Conservation (phyloP, 495 filamentous ascomycete species). For the Terfezia claveryi region DNA sequence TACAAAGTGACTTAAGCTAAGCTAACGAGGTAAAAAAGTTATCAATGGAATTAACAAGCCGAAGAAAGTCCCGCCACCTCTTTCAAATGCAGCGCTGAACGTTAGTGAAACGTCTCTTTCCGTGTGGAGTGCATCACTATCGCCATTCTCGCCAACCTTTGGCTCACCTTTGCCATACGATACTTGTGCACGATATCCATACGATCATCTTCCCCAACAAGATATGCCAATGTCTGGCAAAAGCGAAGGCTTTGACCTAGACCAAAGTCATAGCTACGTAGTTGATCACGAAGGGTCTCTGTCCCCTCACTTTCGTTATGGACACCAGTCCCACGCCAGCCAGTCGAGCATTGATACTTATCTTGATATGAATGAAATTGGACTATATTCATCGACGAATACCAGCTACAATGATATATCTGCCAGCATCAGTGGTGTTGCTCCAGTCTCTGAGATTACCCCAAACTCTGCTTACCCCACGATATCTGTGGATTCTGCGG, state of each 20-base stretch:
- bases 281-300: neutral
- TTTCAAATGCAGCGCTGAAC: slow-evolving; percentile 3
- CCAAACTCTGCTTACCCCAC: neutral
- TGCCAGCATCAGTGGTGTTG: neutral
- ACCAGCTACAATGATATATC: neutral
- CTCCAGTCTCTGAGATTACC: neutral
- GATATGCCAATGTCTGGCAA: neutral
- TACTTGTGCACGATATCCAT: neutral
- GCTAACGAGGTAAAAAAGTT: neutral
- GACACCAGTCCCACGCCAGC: neutral
- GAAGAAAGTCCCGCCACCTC: slow-evolving; percentile 10
- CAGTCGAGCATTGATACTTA: neutral
- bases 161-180: neutral
- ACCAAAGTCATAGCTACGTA: neutral
- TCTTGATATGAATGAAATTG: neutral
- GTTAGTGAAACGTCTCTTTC: neutral
- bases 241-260: neutral
- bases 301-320: neutral
- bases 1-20: neutral
- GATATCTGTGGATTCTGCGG: neutral
- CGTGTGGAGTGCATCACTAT: neutral
- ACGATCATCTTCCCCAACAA: neutral
- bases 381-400: neutral
- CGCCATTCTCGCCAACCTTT: neutral
- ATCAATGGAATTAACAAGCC: slow-evolving; percentile 5